Evolutionary conservation across 2,329 filamentous ascomycete genomes (phyloP), one percentile per base, ranked within the genome.

Genomic region (Penicillium capsulatum): DNA sequence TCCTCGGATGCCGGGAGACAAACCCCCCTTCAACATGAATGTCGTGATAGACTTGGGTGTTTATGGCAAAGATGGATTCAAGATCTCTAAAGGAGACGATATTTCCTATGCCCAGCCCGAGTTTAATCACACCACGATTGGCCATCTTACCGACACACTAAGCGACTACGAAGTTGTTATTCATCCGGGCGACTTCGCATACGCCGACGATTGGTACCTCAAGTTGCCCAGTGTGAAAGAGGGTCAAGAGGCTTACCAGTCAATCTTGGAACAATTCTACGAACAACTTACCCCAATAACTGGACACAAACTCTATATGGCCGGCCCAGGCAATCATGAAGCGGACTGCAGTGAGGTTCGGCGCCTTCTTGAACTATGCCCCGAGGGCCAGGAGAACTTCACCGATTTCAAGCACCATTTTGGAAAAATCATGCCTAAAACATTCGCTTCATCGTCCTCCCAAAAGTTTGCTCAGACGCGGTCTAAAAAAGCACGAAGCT

Each of bases 361-460:
- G n/a, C n/a, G n/a, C n/a, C n/a, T n/a, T n/a, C n/a, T n/a, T n/a
- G 32, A 34, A 28, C 50, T 56, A 10, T 56, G 53, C 27, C 15
- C 42, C 8, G 17, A 38, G 19, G 53, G 51, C 26, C 53, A 57
- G 33, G 51, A 45, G 13, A 57, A 57, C 36, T 57, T 57, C 31
- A 55, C 53, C 4, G 53, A 47, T 22, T 57, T 41, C 36, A 35
- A 36, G 7, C 52, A 57, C 39, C 52, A 53, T 26, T 57, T 45
- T 20, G 44, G 45, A n/a, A n/a, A n/a, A n/a, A n/a, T n/a, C 20
- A 55, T 52, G 50, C 54, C 46, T 17, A 13, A 24, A 17, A 7
- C 11, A 45, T 15, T 53, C 48, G 32, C n/a, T n/a, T n/a, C n/a
- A n/a, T n/a, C n/a, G n/a, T n/a, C n/a, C n/a, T n/a, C n/a, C n/a